A percentile compares a stretch with the other conserved stretches of the same genome.
phyloP scores from a whole-genome alignment of 2,329 filamentous ascomycete genomes.

The Coniella lustricola region DNA sequence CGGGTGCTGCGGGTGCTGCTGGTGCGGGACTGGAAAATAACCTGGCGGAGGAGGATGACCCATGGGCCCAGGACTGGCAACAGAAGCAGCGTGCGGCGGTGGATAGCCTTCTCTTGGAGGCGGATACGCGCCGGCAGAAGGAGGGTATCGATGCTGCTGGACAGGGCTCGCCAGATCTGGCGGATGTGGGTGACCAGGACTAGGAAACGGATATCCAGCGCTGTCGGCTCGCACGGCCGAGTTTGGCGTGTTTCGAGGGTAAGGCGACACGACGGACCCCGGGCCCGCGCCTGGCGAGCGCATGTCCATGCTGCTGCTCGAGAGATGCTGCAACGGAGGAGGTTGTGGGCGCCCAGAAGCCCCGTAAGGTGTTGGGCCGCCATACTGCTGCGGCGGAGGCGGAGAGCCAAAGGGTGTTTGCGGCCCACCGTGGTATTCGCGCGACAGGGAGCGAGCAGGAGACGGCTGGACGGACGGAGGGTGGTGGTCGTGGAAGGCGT shows the following conservation, averaged over 20 bases:
- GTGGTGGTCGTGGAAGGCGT: constrained; percentile 44
- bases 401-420: constrained; percentile 23
- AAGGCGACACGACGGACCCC: constrained; percentile 40
- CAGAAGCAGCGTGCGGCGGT: constrained; percentile 28
- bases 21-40: constrained; percentile 6
- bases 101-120: constrained; percentile 41
- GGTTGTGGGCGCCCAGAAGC: constrained; percentile 30
- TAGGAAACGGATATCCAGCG: constrained; percentile 45
- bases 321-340: constrained; percentile 39
- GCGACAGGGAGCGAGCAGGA: constrained; percentile 37
- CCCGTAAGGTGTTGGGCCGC: constrained; percentile 30
- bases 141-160: constrained; percentile 46
- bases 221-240: constrained; percentile 35
- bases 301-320: constrained; percentile 38
- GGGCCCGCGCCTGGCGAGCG: constrained; percentile 43
- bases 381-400: constrained; percentile 13
- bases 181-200: constrained; percentile 25
- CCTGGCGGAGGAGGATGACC: constrained; percentile 22
- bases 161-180: constrained; percentile 41
- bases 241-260: constrained; percentile 44
- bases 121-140: constrained; percentile 32
- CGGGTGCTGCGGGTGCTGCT: not conserved
- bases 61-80: constrained; percentile 22
- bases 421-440: constrained; percentile 36
- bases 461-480: constrained; percentile 40